Evolutionary conservation across 2,329 filamentous ascomycete genomes (phyloP).

Genomic region (Aspergillus niger): DNA sequence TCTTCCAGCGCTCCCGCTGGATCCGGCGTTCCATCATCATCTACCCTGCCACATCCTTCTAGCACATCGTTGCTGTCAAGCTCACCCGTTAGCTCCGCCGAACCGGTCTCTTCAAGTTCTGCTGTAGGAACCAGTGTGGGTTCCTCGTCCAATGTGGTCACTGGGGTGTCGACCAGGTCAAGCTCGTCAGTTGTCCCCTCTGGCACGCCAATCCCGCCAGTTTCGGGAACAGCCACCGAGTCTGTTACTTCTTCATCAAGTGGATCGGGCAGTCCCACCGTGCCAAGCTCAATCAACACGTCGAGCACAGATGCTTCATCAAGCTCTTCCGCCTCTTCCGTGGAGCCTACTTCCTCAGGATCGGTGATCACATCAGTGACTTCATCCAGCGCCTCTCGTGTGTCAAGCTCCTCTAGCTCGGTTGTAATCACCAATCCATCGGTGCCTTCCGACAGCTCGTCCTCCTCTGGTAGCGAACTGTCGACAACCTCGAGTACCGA

Average conservation of each 20-base stretch:
- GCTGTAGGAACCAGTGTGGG: background rate
- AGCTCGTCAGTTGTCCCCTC: background rate
- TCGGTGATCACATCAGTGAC: background rate
- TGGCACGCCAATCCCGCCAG: background rate
- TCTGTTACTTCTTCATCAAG: slow-evolving; percentile 18
- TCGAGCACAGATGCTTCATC: slow-evolving; percentile 7
- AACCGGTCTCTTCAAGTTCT: slow-evolving; percentile 2
- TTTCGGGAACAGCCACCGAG: slow-evolving; percentile 8
- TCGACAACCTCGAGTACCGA: background rate
- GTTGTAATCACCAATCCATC: background rate
- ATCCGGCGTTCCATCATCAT: background rate
- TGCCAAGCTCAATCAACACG: slow-evolving; percentile 1
- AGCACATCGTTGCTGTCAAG: background rate
- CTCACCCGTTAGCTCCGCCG: background rate
- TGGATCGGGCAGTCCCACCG: slow-evolving; percentile 10
- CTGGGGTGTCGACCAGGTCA: background rate
- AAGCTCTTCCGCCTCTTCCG: background rate
- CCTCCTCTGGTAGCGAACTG: background rate
- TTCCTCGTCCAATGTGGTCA: background rate
- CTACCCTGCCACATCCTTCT: background rate
- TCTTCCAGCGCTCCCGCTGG: background rate
- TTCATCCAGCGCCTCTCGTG: background rate
- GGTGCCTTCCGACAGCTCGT: background rate
- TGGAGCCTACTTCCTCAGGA: slow-evolving; percentile 5
- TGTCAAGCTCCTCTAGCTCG: background rate